Evolutionary conservation across 805 yeast genomes (phyloP), one percentile per base, ranked within the genome.

Genomic region (Dipodascus albidus): DNA sequence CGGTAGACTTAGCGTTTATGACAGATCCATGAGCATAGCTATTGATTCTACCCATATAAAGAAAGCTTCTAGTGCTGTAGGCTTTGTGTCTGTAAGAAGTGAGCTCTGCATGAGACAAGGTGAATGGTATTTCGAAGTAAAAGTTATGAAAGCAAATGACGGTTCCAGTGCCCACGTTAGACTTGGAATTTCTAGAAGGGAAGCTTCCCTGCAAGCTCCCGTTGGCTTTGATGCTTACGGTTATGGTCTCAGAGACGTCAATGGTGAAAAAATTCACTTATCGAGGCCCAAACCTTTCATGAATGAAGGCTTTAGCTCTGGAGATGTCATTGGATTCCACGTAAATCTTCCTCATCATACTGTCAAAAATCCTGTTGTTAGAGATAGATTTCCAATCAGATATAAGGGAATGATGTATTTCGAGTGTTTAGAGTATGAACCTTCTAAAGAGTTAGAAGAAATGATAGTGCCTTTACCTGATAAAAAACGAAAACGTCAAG

Each of bases 201-300:
- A 91, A 63, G 93, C 96, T 1, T 79, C 88, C 50, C 68, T 90
- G 48, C 97, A 91, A 60, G 96, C 95, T 0, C 98, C 99, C 0
- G 93, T 90, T 3, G 99, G 99, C 2, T 87, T 80, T 62, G 98
- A 93, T 67, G 91, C 89, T 0, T 93, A 89, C 69, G 91, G 96
- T 0, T 91, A 93, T 67, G 97, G 96, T 1, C 63, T 93, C 1
- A 74, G 97, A 55, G 97, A 91, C 68, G 75, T 77, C 38, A 74
- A 76, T 3, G 90, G 95, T 1, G 85, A 86, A 59, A 79, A 78
- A 24, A 74, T 93, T 22, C 95, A 93, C 58, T 68, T 84, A 48
- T 82, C 91, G 55, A 75, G 90, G 50, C 87, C 88, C 0, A 64
- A 67, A 23, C 74, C 76, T 33, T 78, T 80, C 58, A 72, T 83